Conservation (phyloP, 75 land plant genomes). For the Cryptomeria japonica region DNA sequence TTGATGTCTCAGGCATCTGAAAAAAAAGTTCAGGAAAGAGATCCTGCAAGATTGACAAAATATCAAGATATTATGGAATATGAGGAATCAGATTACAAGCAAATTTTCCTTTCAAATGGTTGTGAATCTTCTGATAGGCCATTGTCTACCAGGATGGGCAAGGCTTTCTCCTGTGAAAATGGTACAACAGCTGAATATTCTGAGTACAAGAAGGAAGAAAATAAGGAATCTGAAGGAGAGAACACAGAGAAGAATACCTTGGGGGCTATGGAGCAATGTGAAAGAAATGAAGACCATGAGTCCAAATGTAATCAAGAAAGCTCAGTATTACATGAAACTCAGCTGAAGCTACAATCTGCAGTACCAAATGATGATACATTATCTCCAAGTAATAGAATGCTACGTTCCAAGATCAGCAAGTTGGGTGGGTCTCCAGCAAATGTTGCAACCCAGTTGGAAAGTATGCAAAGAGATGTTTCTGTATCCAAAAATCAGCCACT, state of each 20-base stretch:
- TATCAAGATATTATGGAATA: background rate
- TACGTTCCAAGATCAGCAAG: background rate
- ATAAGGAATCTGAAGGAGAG: background rate
- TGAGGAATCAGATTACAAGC: constrained; percentile 4
- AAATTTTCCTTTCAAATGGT: background rate
- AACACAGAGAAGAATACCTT: background rate
- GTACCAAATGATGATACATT: background rate
- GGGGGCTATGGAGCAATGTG: background rate
- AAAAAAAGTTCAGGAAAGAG: background rate
- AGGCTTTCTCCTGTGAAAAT: background rate
- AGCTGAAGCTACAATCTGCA: background rate
- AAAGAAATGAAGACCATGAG: background rate
- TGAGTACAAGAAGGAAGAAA: background rate
- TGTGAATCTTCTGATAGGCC: background rate
- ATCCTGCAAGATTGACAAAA: background rate
- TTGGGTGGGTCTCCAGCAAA: background rate
- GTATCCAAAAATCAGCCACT: constrained; percentile 8
- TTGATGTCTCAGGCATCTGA: background rate
- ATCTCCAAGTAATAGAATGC: background rate
- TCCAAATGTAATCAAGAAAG: background rate
- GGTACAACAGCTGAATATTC: background rate
- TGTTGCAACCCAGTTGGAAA: constrained; percentile 2
- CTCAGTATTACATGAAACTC: background rate
- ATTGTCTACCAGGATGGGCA: background rate
- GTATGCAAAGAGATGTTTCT: constrained; percentile 14